These are phyloP conservation scores for Saccharomycopsis hybrid DNA, from an alignment of 1,139 yeast genomes.

Conservation along the genomic window DNA sequence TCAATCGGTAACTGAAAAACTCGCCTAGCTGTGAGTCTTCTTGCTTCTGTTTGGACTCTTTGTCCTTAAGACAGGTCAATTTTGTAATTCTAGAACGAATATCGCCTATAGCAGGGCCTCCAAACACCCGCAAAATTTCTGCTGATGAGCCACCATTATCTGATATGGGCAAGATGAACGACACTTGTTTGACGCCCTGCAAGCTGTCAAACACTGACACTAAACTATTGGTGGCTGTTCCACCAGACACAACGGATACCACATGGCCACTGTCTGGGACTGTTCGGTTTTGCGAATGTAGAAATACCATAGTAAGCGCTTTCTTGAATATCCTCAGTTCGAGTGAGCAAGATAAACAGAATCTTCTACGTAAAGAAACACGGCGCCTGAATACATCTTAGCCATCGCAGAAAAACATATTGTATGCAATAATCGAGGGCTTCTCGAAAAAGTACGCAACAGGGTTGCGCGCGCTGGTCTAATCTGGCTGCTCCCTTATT, in stretches of 20 bases:
- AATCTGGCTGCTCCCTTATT: too few species aligned
- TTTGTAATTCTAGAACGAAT: constrained; percentile 75
- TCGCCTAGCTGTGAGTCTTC: constrained; percentile 35
- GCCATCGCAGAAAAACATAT: too few species aligned
- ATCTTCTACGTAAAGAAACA: too few species aligned
- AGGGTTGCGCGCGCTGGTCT: too few species aligned
- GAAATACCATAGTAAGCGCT: too few species aligned
- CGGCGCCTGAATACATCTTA: too few species aligned
- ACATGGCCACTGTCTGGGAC: too few species aligned
- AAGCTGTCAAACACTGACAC: constrained; percentile 39
- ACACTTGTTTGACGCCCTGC: constrained; percentile 29
- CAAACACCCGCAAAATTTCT: constrained; percentile 80
- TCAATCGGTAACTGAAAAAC: constrained; percentile 57
- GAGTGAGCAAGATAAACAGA: too few species aligned
- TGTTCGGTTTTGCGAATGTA: too few species aligned
- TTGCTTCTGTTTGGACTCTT: constrained; percentile 30
- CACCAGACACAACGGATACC: constrained; percentile 49
- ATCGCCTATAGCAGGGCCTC: constrained; percentile 96
- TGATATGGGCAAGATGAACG: constrained; percentile 74
- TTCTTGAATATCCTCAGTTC: too few species aligned
- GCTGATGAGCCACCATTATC: constrained; percentile 96
- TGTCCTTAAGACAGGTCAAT: constrained; percentile 35
- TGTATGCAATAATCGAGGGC: too few species aligned
- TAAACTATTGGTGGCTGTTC: constrained; percentile 68
- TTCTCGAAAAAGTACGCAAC: too few species aligned